Percentiles rank a stretch among this genome's conserved stretches.
Conservation (phyloP, 768 basidiomycete species). For the Suillus subluteus region DNA sequence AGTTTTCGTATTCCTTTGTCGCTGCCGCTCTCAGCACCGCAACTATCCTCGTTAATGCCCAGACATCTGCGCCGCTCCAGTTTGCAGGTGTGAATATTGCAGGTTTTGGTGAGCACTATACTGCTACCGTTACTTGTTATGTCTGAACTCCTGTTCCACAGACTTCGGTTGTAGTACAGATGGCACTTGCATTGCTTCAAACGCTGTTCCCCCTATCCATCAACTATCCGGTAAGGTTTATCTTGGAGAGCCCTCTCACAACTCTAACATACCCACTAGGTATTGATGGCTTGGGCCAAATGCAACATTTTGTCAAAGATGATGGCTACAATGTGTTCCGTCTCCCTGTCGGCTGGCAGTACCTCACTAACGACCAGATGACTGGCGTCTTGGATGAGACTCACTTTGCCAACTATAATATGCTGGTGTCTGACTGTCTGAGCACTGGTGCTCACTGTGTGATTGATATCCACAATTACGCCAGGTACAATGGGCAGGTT, state of each 20-base stretch:
- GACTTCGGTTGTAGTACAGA: slow-evolving; percentile 54
- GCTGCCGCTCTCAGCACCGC: slow-evolving; percentile 15
- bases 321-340: slow-evolving; percentile 63
- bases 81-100: slow-evolving; percentile 56
- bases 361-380: slow-evolving; percentile 41
- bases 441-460: slow-evolving; percentile 53
- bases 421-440: slow-evolving; percentile 42
- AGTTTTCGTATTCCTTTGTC: slow-evolving; percentile 18
- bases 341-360: slow-evolving; percentile 65
- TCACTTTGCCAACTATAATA: slow-evolving; percentile 57
- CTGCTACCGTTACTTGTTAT: background rate
- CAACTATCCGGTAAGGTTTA: slow-evolving; percentile 43
- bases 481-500: slow-evolving; percentile 53
- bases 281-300: slow-evolving; percentile 46
- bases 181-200: slow-evolving; percentile 43
- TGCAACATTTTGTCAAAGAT: slow-evolving; percentile 59
- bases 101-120: slow-evolving; percentile 42
- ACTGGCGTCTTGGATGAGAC: slow-evolving; percentile 44
- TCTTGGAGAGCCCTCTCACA: background rate
- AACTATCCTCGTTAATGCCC: slow-evolving; percentile 20
- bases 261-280: slow-evolving; percentile 11
- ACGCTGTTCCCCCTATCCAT: slow-evolving; percentile 48
- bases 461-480: slow-evolving; percentile 66
- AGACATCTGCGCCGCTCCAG: slow-evolving; percentile 28
- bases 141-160: slow-evolving; percentile 7